Base-by-base conservation (phyloP, 2,329 filamentous ascomycete genomes). In the Talaromyces sp. region DNA sequence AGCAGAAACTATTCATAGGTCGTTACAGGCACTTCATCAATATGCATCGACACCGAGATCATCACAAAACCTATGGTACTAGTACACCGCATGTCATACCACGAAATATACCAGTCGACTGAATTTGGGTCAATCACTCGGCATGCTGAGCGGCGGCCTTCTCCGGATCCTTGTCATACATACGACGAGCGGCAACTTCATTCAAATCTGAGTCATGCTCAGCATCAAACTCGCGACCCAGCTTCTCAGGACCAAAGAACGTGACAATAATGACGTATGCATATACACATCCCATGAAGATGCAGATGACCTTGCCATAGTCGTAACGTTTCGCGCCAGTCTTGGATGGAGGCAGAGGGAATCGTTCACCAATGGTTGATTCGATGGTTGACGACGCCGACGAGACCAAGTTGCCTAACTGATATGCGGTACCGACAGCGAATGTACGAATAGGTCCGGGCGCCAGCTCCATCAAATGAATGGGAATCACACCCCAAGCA, bases 231-330 rank as follows among this genome's bases (percentile, higher is more conserved):
- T 78, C 74, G 5, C 76, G 71, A n/a, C 76, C 77, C 33, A 81
- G 65, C 54, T 76, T 75, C 70, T 84, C 82, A 0, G 82, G 82
- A 1, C 82, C 82, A 3, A 80, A 66, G 28, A 80, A 71, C 25
- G 77, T 79, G 59, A 79, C 63, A 2, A 87, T 8, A 64, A 88
- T 85, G 5, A 82, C 78, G 71, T 87, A 88, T 1, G 77, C 83
- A 68, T 81, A 96, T 1, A 96, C 91, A 68, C 88, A 92, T 0
- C 83, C 92, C 89, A 96, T 92, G 77, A 96, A 96, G 71, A 96
- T 95, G 71, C 88, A 91, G 66, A 96, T 93, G 9, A 96, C 91
- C 68, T 88, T 88, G 42, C 91, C 91, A 68, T 96, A 96, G 64
- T 91, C 79, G 73, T 88, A 91, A 2, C 88, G 80, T 54, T 76